phyloP scores from a whole-genome alignment of 1,139 yeast species.

The Protomyces arabidopsidicola region DNA sequence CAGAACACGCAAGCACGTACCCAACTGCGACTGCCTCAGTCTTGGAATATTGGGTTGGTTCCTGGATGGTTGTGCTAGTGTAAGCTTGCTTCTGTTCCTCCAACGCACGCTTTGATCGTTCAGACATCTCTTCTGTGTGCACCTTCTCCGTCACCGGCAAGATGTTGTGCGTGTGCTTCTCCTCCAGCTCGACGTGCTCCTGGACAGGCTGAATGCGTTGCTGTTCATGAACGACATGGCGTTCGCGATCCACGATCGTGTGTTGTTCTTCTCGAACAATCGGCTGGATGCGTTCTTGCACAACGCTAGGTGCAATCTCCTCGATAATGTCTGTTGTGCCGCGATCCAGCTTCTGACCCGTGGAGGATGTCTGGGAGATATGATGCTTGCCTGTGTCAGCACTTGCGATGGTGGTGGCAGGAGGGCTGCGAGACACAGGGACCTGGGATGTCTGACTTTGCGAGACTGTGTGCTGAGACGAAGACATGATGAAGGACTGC shows the following conservation, averaged over 20 bases:
- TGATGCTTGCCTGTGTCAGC: no score
- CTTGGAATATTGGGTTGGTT: not conserved
- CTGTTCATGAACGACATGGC: not conserved
- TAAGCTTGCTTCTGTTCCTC: not conserved
- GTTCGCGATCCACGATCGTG: not conserved
- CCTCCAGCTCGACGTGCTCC: not conserved
- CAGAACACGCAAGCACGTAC: not conserved
- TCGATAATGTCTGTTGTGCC: not conserved
- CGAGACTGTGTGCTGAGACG: no score
- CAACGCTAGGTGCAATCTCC: not conserved
- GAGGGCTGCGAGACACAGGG: no score
- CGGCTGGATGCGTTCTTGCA: not conserved
- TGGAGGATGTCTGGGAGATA: no score
- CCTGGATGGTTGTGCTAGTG: not conserved
- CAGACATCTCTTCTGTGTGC: not conserved
- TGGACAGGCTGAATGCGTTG: constrained; percentile 1
- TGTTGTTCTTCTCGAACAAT: not conserved
- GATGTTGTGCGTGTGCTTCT: not conserved
- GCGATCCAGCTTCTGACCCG: no score
- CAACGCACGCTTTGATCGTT: not conserved
- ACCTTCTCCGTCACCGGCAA: not conserved
- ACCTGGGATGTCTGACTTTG: no score
- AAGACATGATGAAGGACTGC: no score
- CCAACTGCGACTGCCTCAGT: not conserved
- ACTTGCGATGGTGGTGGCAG: no score